Evolutionary conservation across 2,329 filamentous ascomycete species (phyloP).

Genomic region (Trichoderma koningii): DNA sequence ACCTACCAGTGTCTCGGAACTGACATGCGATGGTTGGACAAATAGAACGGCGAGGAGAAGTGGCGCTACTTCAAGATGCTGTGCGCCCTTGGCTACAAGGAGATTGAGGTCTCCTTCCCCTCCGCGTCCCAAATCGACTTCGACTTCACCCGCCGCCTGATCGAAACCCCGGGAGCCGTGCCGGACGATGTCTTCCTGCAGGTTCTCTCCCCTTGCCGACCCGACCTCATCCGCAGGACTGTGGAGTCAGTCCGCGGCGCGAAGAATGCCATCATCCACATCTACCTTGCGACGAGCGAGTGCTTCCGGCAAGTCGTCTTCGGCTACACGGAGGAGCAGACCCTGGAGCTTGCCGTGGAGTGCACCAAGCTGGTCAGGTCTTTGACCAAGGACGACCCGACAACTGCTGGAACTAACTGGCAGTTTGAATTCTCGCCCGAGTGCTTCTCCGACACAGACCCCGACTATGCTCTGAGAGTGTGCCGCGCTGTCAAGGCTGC

Average conservation of each 20-base stretch:
- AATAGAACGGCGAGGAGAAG: slow-evolving; percentile 16
- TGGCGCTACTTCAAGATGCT: slow-evolving; percentile 19
- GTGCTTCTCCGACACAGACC: slow-evolving; percentile 14
- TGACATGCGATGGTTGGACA: neutral
- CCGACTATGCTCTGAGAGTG: slow-evolving; percentile 10
- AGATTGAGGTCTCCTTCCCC: slow-evolving; percentile 13
- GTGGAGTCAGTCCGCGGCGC: slow-evolving; percentile 13
- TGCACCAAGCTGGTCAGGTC: slow-evolving; percentile 19
- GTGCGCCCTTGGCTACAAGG: slow-evolving; percentile 15
- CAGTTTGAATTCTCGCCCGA: slow-evolving; percentile 17
- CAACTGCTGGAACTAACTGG: slow-evolving; percentile 2
- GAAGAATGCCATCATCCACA: slow-evolving; percentile 13
- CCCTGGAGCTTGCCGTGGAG: slow-evolving; percentile 9
- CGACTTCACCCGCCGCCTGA: slow-evolving; percentile 16
- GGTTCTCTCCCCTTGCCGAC: slow-evolving; percentile 7
- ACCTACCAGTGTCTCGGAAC: neutral
- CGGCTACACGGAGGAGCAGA: slow-evolving; percentile 13
- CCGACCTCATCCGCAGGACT: slow-evolving; percentile 12
- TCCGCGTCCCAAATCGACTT: slow-evolving; percentile 14
- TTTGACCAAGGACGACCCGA: slow-evolving; percentile 8
- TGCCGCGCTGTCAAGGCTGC: slow-evolving; percentile 15
- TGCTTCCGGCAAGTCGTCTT: slow-evolving; percentile 18
- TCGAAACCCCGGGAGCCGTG: slow-evolving; percentile 15
- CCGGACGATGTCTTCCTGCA: slow-evolving; percentile 13
- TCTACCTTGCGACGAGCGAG: slow-evolving; percentile 11